Evolutionary conservation across 768 basidiomycete genomes (phyloP), one percentile per base, ranked within the genome.

Genomic region (Suillus placidus): DNA sequence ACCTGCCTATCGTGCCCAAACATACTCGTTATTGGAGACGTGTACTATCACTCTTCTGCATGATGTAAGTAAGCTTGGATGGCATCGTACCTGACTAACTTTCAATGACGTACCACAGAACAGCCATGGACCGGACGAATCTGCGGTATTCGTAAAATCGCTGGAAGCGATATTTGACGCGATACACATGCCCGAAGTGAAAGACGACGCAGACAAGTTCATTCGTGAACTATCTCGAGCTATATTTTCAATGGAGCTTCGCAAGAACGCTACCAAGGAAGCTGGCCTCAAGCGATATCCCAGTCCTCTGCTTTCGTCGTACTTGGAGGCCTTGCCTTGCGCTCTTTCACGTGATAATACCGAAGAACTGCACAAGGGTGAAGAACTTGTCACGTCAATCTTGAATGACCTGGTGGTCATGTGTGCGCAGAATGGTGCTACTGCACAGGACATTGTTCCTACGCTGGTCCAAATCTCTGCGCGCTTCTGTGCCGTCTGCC

Each of bases 141-240:
- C 94, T 68, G 83, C 88, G 8, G 83, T 91, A 6, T 94, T 97
- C 72, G 77, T 88, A 10, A 80, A 79, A 65, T 84, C 86, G 38
- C 75, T 96, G 62, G 88, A 93, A 73, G 93, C 92, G 14, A 74
- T 95, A 18, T 92, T 93, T 71, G 91, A 94, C 66, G 88, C 92
- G 0, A 76, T 91, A 3, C 85, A 92, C 68, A 72, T 90, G 30
- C 80, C 87, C 2, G 93, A 95, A 65, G 79, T 92, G 51, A 83
- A 86, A 69, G 84, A 84, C 34, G 84, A 88, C 66, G 93, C 94
- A 1, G 87, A 88, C 68, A 79, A 83, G 40, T 94, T 87, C 72
- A 77, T 96, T 32, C 82, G 86, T 42, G 87, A 88, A 62, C 80
- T 95, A 47, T 88, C 91, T 0, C 85, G 83, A 57, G 82, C 87